A percentile compares a stretch with the other conserved stretches of the same genome.
These are phyloP conservation scores for Globisporangium uncinulatum DNA, from an alignment of 352 stramenopile species.

Conservation along the genomic window DNA sequence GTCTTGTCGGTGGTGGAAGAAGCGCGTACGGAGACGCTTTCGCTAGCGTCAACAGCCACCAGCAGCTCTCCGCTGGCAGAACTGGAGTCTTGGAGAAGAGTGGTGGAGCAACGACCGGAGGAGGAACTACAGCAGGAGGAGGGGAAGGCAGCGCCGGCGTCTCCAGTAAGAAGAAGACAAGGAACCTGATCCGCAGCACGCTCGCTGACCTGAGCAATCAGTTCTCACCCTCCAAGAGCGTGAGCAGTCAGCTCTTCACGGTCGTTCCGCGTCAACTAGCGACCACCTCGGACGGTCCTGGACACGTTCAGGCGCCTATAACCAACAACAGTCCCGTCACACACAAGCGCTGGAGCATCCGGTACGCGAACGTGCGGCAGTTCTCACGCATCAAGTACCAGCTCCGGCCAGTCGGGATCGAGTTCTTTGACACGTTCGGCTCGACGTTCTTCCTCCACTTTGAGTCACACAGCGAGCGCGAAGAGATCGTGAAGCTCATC, in stretches of 20 bases:
- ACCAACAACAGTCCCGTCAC: neutral
- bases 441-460: slow-evolving; percentile 72
- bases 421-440: slow-evolving; percentile 67
- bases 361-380: slow-evolving; percentile 60
- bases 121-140: neutral
- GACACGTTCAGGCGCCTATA: neutral
- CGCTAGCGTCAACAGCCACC: too few species aligned
- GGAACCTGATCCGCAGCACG: slow-evolving; percentile 42
- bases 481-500: slow-evolving; percentile 63
- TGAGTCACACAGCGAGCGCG: slow-evolving; percentile 39
- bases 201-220: slow-evolving; percentile 44
- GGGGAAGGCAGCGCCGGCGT: neutral
- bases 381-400: slow-evolving; percentile 82
- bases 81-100: neutral
- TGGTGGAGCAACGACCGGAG: too few species aligned
- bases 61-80: slow-evolving; percentile 16
- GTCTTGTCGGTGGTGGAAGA: neutral
- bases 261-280: slow-evolving; percentile 19
- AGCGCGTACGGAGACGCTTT: neutral
- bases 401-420: slow-evolving; percentile 64
- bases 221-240: slow-evolving; percentile 33
- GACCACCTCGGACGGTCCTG: neutral
- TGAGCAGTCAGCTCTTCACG: slow-evolving; percentile 33
- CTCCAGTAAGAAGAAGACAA: slow-evolving; percentile 37
- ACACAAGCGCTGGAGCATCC: slow-evolving; percentile 50